These are phyloP conservation scores for Chaetomium fimeti DNA, from an alignment of 495 filamentous ascomycete species.

Conservation along the genomic window DNA sequence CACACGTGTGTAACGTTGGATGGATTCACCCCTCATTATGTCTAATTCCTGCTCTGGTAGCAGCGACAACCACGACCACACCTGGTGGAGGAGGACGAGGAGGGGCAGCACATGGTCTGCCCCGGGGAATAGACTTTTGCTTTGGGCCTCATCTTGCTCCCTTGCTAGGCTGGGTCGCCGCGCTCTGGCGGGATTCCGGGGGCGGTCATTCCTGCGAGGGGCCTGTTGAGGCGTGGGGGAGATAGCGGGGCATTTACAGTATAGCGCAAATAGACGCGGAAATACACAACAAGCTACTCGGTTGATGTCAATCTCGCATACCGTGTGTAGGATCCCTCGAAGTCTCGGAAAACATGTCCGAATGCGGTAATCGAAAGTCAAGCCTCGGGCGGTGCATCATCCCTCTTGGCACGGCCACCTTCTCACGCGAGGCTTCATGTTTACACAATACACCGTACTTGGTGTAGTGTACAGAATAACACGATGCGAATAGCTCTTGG, in stretches of 20 bases:
- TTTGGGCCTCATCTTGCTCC: conserved; percentile 13
- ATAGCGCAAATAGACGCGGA: conserved; percentile 13
- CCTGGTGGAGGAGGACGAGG: conserved; percentile 19
- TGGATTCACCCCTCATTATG: conserved; percentile 13
- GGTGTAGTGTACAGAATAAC: too few species aligned
- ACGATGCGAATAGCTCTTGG: background rate
- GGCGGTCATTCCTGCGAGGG: conserved; percentile 14
- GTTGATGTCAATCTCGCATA: background rate
- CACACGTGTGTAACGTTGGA: background rate
- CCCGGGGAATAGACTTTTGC: conserved; percentile 12
- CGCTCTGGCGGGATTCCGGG: conserved; percentile 20
- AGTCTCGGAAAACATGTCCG: background rate
- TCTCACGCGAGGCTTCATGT: background rate
- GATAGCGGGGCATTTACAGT: background rate
- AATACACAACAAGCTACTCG: background rate
- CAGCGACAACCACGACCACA: conserved; percentile 23
- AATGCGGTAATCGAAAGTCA: background rate
- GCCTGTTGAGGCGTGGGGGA: conserved; percentile 1
- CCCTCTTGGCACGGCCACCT: background rate
- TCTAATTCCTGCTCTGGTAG: conserved; percentile 37
- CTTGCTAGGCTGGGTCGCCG: conserved; percentile 18
- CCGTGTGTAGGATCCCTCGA: background rate
- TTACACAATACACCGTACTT: background rate
- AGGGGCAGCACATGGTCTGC: conserved; percentile 23
- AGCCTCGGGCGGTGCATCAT: background rate